Evolutionary conservation across 2,329 filamentous ascomycete species (phyloP).

Genomic region (Phaeomoniella chlamydospora): DNA sequence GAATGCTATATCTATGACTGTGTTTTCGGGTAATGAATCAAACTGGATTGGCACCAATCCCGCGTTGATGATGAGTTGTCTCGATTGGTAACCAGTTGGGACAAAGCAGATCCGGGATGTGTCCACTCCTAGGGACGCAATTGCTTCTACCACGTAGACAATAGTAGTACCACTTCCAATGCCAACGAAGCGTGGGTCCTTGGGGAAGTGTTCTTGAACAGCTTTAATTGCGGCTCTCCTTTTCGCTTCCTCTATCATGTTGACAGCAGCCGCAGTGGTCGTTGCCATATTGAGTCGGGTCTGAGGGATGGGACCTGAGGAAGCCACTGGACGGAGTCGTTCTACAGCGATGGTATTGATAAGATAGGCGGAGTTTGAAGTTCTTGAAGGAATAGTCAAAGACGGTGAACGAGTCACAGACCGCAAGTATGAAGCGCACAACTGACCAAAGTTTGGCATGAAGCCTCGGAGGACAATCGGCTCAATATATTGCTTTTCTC

Average conservation of each 20-base stretch:
- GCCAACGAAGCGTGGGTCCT: conserved; percentile 42
- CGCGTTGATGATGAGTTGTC: conserved; percentile 67
- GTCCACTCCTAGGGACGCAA: conserved; percentile 32
- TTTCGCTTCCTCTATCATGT: conserved; percentile 42
- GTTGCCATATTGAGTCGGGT: conserved; percentile 2
- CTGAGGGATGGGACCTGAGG: no score
- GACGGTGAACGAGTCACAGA: no score
- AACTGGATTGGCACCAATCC: conserved; percentile 66
- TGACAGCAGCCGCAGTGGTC: conserved; percentile 16
- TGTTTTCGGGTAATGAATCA: conserved; percentile 52
- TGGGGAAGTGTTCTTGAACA: conserved; percentile 45
- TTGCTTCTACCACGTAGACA: conserved; percentile 53
- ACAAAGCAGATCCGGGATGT: conserved; percentile 61
- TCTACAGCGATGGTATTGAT: no score
- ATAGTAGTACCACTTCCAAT: conserved; percentile 54
- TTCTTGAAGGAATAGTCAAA: no score
- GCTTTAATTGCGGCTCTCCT: conserved; percentile 42
- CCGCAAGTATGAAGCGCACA: no score
- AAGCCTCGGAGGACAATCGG: no score
- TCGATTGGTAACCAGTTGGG: conserved; percentile 83
- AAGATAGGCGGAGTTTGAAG: no score
- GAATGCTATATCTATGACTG: conserved; percentile 73
- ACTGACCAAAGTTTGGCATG: no score
- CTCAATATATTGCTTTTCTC: no score
- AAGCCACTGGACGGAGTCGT: no score